A percentile compares a stretch with the other conserved stretches of the same genome.
Conservation (phyloP, 331 rosid species). For the Pyrus hybrid region DNA sequence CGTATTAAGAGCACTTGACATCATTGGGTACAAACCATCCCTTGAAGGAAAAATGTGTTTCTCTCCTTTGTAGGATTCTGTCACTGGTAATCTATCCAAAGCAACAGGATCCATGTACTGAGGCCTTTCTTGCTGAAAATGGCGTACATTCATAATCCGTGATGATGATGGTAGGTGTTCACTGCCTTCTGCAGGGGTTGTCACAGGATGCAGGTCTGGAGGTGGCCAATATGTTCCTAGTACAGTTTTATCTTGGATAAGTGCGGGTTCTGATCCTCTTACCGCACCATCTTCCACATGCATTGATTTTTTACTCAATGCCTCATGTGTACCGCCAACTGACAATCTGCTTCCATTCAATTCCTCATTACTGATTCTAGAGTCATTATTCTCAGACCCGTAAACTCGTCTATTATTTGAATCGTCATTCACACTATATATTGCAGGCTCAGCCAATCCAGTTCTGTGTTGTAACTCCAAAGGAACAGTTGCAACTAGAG, state of each 20-base stretch:
- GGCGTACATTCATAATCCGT: slow-evolving; percentile 25
- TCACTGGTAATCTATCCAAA: slow-evolving; percentile 35
- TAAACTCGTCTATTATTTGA: slow-evolving; percentile 21
- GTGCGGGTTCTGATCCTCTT: slow-evolving; percentile 35
- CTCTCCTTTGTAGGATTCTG: slow-evolving; percentile 30
- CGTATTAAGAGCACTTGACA: slow-evolving; percentile 45
- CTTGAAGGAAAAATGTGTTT: slow-evolving; percentile 33
- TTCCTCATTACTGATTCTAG: slow-evolving; percentile 39
- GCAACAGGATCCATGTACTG: slow-evolving; percentile 30
- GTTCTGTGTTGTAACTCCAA: slow-evolving; percentile 37
- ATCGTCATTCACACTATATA: slow-evolving; percentile 27
- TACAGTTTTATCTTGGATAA: slow-evolving; percentile 24
- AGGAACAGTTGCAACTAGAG: background rate
- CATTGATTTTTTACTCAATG: slow-evolving; percentile 34
- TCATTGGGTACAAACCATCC: slow-evolving; percentile 23
- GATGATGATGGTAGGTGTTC: slow-evolving; percentile 29
- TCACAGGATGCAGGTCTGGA: slow-evolving; percentile 27
- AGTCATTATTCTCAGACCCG: slow-evolving; percentile 18
- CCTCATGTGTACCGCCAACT: slow-evolving; percentile 29
- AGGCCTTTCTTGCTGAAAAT: slow-evolving; percentile 43
- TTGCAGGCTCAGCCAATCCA: slow-evolving; percentile 26
- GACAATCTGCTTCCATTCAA: slow-evolving; percentile 34
- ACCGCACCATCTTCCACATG: slow-evolving; percentile 28
- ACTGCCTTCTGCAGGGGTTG: slow-evolving; percentile 27
- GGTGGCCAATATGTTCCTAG: slow-evolving; percentile 38